phyloP scores from a whole-genome alignment of 805 yeast genomes.

The Saccharomycopsis fermentans region DNA sequence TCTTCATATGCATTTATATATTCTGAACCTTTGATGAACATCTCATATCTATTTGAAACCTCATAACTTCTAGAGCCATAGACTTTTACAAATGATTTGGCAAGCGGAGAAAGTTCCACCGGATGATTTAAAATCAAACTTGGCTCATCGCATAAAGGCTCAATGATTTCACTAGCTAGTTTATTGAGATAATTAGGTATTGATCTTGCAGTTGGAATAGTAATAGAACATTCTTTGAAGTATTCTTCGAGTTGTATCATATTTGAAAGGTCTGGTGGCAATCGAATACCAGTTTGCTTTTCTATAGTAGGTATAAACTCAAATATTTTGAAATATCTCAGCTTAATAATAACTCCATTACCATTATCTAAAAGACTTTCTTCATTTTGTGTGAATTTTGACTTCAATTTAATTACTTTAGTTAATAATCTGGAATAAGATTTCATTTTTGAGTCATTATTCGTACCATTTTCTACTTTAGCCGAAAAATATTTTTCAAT shows the following conservation, averaged over 20 bases:
- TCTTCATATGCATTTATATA: constrained; percentile 92
- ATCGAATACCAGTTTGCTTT: constrained; percentile 33
- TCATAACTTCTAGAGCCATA: constrained; percentile 27
- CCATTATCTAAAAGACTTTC: background rate
- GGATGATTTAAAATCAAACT: constrained; percentile 80
- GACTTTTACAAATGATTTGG: constrained; percentile 44
- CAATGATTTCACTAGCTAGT: constrained; percentile 52
- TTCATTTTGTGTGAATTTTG: background rate
- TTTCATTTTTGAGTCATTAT: background rate
- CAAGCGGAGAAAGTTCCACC: constrained; percentile 72
- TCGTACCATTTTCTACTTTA: background rate
- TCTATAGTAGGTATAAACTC: constrained; percentile 67
- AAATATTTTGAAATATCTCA: constrained; percentile 29
- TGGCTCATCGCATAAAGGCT: constrained; percentile 54
- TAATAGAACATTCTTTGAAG: constrained; percentile 29
- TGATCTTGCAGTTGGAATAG: constrained; percentile 32
- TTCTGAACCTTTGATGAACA: constrained; percentile 73
- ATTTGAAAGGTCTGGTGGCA: constrained; percentile 38
- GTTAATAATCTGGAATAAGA: background rate
- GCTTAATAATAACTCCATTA: background rate
- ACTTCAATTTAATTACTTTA: background rate
- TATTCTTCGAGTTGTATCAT: constrained; percentile 31
- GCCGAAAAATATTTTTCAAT: background rate
- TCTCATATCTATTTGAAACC: constrained; percentile 67
- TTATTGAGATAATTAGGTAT: constrained; percentile 56